Percentiles rank a stretch among this genome's conserved stretches.
Evolutionary conservation across 208 protist species (phyloP).

Genomic region (Trypanosoma lewisi): DNA sequence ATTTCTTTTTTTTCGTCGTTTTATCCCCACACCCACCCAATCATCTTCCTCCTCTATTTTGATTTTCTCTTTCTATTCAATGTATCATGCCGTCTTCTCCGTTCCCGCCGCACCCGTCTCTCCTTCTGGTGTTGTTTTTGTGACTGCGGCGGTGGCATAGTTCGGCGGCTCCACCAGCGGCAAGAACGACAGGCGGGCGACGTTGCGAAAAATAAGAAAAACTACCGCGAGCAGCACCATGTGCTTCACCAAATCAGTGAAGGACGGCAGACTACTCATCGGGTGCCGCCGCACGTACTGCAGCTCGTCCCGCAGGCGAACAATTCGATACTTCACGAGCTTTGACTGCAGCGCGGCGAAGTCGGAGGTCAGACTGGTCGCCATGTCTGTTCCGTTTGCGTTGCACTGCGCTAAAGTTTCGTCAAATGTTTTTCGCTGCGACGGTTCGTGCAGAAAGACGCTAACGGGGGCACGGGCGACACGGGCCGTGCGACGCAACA

Average conservation of each 20-base stretch:
- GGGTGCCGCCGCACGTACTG: conserved; percentile 48
- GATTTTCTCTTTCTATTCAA: too few species aligned
- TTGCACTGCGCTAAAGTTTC: conserved; percentile 52
- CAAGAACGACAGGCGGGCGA: conserved; percentile 42
- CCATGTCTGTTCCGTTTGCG: conserved; percentile 62
- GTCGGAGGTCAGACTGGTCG: conserved; percentile 57
- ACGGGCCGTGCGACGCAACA: conserved; percentile 47
- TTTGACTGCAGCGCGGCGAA: conserved; percentile 67
- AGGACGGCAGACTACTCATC: conserved; percentile 40
- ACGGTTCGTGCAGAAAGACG: conserved; percentile 61
- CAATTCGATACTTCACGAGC: conserved; percentile 74
- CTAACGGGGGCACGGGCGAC: conserved; percentile 39
- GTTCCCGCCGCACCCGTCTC: too few species aligned
- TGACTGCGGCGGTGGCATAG: conserved; percentile 9
- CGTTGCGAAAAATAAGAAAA: conserved; percentile 36
- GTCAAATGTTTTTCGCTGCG: conserved; percentile 44
- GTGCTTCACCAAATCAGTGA: conserved; percentile 33
- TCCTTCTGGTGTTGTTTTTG: background rate
- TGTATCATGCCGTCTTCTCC: too few species aligned
- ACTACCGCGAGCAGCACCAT: conserved; percentile 38
- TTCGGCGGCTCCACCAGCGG: conserved; percentile 43
- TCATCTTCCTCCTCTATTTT: too few species aligned
- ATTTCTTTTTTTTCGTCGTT: background rate
- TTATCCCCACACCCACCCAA: too few species aligned
- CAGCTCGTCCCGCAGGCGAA: conserved; percentile 61